Evolutionary conservation across 2,329 filamentous ascomycete genomes (phyloP), one percentile per base, ranked within the genome.

Genomic region (Fusarium sterilihyphosum): DNA sequence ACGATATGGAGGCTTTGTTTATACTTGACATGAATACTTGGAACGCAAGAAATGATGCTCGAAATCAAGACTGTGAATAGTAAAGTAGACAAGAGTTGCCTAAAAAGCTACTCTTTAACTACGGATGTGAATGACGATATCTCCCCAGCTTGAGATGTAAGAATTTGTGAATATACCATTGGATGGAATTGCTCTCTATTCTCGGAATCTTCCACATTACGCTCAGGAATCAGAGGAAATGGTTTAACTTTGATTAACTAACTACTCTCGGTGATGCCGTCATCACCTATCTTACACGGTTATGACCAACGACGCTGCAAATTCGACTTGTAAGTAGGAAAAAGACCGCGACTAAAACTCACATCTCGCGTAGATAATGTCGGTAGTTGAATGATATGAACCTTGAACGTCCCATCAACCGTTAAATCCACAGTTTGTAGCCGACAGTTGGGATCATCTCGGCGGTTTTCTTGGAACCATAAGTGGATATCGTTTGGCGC

Each of bases 401-500:
- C 13, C 29, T 37, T 59, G 17, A 20, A 22, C 14, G 26, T 71
- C 24, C 24, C 26, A 50, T 49, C 31, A 16, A n/a, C 17, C 44
- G 44, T 44, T 29, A 49, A 62, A 37, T 53, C 47, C 41, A 56
- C 50, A 31, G 20, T 46, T 56, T 56, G 57, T n/a, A 29, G 40
- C 52, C n/a, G 37, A 26, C 31, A 57, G 26, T 47, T 66, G 24
- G 43, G n/a, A 44, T 66, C 41, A 50, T 71, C 53, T 66, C 68
- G 61, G 47, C 43, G 61, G 44, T 52, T 71, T 67, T 41, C 47
- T 67, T 52, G 44, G 24, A 57, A 53, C 33, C 44, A 17, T 31
- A 62, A 73, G 71, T 73, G 71, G 71, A 57, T 71, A 73, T 70
- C 38, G n/a, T 44, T 61, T 61, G 67, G 43, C 61, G 54, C 33